phyloP scores from a whole-genome alignment of 768 basidiomycete species.

The Russula vinacea region DNA sequence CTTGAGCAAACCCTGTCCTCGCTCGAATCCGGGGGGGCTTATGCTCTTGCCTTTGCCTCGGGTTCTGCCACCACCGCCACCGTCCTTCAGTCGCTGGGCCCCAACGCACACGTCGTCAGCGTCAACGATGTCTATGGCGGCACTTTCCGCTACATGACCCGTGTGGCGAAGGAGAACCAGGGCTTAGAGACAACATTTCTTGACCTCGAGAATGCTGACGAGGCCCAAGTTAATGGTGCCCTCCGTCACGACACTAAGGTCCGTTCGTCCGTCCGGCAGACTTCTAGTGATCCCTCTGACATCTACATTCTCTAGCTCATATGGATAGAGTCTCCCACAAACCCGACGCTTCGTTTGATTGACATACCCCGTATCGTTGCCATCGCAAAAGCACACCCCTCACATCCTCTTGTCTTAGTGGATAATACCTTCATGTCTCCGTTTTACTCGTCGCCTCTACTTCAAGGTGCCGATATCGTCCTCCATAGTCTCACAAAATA shows the following conservation, averaged over 20 bases:
- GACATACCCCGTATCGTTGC: slow-evolving; percentile 70
- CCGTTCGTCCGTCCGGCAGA: slow-evolving; percentile 30
- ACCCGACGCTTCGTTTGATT: slow-evolving; percentile 86
- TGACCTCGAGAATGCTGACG: slow-evolving; percentile 68
- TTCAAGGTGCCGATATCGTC: slow-evolving; percentile 81
- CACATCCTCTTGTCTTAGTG: slow-evolving; percentile 75
- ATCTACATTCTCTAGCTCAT: slow-evolving; percentile 55
- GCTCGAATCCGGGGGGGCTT: slow-evolving; percentile 69
- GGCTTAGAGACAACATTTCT: slow-evolving; percentile 73
- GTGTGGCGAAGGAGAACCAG: slow-evolving; percentile 62
- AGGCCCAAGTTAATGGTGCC: slow-evolving; percentile 60
- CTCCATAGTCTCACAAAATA: slow-evolving; percentile 86
- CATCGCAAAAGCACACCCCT: slow-evolving; percentile 60
- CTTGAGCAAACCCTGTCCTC: slow-evolving; percentile 76
- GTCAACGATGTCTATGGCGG: slow-evolving; percentile 96
- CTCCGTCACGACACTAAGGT: slow-evolving; percentile 82
- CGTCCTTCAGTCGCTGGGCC: slow-evolving; percentile 69
- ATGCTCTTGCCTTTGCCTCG: slow-evolving; percentile 77
- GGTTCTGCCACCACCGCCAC: slow-evolving; percentile 87
- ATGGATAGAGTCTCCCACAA: slow-evolving; percentile 95
- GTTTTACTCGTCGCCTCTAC: slow-evolving; percentile 84
- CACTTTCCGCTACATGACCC: slow-evolving; percentile 78
- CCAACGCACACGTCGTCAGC: slow-evolving; percentile 73
- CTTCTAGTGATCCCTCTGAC: neutral
- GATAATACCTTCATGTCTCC: slow-evolving; percentile 96